Conservation (phyloP, 1,284 basidiomycete genomes). For the Gymnopus androsaceus region DNA sequence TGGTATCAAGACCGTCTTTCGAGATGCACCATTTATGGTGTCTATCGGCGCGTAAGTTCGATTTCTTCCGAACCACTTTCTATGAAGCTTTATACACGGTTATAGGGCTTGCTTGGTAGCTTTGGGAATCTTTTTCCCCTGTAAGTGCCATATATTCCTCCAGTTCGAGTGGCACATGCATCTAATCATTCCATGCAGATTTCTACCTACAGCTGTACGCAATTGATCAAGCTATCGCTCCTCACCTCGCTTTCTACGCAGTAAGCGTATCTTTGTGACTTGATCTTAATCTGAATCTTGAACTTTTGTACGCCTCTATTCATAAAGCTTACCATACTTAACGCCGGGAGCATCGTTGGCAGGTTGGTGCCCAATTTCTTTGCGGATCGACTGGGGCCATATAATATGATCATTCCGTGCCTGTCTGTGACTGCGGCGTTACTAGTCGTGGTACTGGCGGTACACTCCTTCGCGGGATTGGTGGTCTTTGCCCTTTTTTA, state of each 20-base stretch:
- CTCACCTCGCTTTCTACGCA: constrained; percentile 48
- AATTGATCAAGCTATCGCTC: constrained; percentile 40
- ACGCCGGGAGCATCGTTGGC: constrained; percentile 48
- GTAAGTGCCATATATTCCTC: constrained; percentile 29
- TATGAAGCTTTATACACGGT: background rate
- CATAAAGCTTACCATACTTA: constrained; percentile 22
- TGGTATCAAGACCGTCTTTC: constrained; percentile 28
- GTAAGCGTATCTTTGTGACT: constrained; percentile 27
- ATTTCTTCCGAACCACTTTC: background rate
- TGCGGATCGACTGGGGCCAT: constrained; percentile 48
- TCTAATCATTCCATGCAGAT: constrained; percentile 31
- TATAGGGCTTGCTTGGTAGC: constrained; percentile 45
- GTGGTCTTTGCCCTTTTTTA: constrained; percentile 45
- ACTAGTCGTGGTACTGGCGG: constrained; percentile 44
- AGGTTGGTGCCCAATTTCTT: constrained; percentile 50
- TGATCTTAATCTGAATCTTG: background rate
- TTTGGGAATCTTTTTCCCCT: constrained; percentile 51
- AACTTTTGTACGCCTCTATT: background rate
- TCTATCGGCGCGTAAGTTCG: constrained; percentile 43
- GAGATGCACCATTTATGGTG: constrained; percentile 44
- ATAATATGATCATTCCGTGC: constrained; percentile 44
- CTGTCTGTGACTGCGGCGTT: constrained; percentile 42
- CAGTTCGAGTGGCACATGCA: constrained; percentile 9
- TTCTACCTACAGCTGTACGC: constrained; percentile 60
- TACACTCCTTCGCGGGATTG: constrained; percentile 38